Base-by-base conservation (phyloP, 257 asterid genomes). In the Lantana camara region DNA sequence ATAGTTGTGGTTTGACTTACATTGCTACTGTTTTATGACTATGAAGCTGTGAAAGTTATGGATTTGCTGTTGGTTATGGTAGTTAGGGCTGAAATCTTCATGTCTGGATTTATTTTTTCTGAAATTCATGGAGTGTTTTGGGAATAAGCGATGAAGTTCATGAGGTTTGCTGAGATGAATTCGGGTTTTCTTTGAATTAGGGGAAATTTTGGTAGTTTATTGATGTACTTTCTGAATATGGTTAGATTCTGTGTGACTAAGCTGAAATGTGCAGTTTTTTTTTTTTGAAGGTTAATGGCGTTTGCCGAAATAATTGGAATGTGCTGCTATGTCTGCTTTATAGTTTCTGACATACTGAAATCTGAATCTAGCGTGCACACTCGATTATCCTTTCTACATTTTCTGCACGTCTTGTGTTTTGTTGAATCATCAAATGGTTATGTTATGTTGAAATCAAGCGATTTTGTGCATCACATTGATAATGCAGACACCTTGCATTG, bases 401-500 rank as follows among this genome's bases (percentile, higher is more conserved):
- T 30, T n/a, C n/a, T n/a, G 14, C 4, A 15, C 35, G 20, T 21
- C 11, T 57, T 57, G 21, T 16, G 4, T 16, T 32, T 56, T 9
- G 2, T 56, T 12, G 24, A 32, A 29, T 11, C 23, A 15, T 19
- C 17, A 4, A 41, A 3, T 12, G n/a, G 50, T 44, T 3, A 44
- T 5, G 11, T 8, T 13, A 10, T 44, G 12, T 45, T 17, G 29
- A 61, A 27, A 23, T 44, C 44, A 15, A 46, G 44, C 45, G 7
- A 21, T 41, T 60, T 60, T 27, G 45, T 17, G 4, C 4, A 12
- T 58, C 22, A 38, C 51, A 32, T 59, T 52, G 17, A 37, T 37
- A 21, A 50, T 24, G 54, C 44, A 2, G 20, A 38, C 23, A 13
- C 44, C 70, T 60, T 17, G 51, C 38, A 10, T 47, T 46, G 57